Base-by-base conservation (phyloP, 805 yeast genomes). In the Lachancea mirantina region DNA sequence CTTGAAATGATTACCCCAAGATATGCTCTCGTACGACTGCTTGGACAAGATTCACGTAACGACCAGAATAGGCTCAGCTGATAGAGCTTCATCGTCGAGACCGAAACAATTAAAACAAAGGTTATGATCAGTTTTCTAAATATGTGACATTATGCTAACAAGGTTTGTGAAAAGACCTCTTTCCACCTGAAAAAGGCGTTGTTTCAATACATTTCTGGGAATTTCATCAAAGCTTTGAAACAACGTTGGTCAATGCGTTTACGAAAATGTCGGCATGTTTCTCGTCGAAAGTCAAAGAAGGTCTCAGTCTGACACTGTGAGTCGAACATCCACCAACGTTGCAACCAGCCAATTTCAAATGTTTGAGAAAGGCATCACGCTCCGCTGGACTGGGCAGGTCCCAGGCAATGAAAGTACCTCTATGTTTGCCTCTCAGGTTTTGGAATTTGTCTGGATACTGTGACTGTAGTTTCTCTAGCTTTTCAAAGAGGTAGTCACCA, bases 271-370 rank as follows among this genome's bases (percentile, higher is more conserved):
- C 80, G 13, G 74, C 81, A 47, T 77, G 84, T 43, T 68, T 67
- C 46, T 68, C 61, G 42, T 71, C 78, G 51, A 77, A 77, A 16
- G 75, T 69, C 46, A 77, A 65, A 8, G 79, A 59, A 19, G 84
- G 84, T 63, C 84, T 71, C 53, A 77, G 66, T 60, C 84, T 68
- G 26, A 77, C 68, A 18, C 76, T 57, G 8, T 43, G 41, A 19
- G 70, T 78, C 36, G 81, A 78, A 55, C 83, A 77, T 14, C 82
- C 84, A 36, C 84, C 84, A 30, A 74, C 69, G 50, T 77, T 77
- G 41, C 77, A 65, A 31, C 84, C 84, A 24, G 63, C 62, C 15
- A 57, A 48, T 48, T 74, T 72, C 51, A 71, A 59, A 8, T 47
- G 50, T 23, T 51, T 43, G 44, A 77, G 61, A 30, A 77, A 59